Base-by-base conservation (phyloP, 257 asterid species). In the Solanum raphanifolium region DNA sequence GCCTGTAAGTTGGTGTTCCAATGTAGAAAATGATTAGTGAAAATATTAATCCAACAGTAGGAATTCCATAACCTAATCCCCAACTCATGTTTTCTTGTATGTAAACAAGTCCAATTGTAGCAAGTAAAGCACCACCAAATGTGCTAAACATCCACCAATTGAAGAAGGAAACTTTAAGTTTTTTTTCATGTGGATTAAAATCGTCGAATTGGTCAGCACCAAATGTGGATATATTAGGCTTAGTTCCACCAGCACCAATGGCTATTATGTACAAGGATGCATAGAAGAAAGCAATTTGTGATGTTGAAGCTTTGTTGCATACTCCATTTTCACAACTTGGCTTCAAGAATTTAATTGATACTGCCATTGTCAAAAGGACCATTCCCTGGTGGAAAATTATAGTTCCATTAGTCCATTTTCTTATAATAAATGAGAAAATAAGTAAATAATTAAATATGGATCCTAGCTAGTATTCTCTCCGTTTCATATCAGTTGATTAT, bases 101-200 rank as follows among this genome's bases (percentile, higher is more conserved):
- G 90, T 96, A 96, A 13, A 96, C 98, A 27, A 96, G 95, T 69
- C 94, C 98, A 11, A 96, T 87, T 3, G 97, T 95, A 4, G 98
- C 98, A 52, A 93, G 83, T 15, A 96, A 86, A 35, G 96, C 98
- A 5, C 98, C 98, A 2, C 90, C 90, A 88, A 95, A 96, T 48
- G 98, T 89, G 32, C 98, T 93, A 87, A 96, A 96, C 97, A 95
- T 96, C 98, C 98, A 96, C 98, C 98, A 96, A 78, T 96, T 96
- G 89, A 96, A 96, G 93, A 96, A 96, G 15, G 98, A 95, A 25
- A 88, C 93, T 88, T 96, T 96, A 16, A 94, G 94, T 88, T 88
- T 88, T 87, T 96, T 95, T 91, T 96, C 98, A 2, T 83, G 87
- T 0, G 94, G 97, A 41, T 94, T 93, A 38, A 91, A 90, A 48